These are phyloP conservation scores for Coemansia sp. DNA, from an alignment of 192 early-diverging fungal species.

Conservation along the genomic window DNA sequence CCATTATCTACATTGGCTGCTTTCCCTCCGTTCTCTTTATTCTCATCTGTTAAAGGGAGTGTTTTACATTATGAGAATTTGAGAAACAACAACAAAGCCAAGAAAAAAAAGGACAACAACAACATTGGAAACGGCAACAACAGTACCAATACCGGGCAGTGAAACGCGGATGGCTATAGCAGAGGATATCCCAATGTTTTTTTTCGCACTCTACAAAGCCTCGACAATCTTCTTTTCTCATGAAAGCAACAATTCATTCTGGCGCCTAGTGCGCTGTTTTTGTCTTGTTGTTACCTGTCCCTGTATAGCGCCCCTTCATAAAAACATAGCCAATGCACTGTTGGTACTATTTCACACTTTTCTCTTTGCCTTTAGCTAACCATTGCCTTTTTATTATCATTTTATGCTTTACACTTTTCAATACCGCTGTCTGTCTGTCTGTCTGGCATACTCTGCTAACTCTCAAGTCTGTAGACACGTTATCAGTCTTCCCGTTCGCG, in stretches of 20 bases:
- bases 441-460: not conserved
- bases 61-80: no score
- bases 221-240: constrained; percentile 1
- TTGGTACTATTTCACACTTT: not conserved
- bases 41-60: no score
- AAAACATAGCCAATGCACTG: not conserved
- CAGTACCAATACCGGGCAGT: not conserved
- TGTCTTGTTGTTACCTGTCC: not conserved
- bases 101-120: not conserved
- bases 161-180: not conserved
- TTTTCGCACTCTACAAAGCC: not conserved
- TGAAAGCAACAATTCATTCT: not conserved
- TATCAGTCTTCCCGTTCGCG: not conserved
- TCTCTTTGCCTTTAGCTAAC: not conserved
- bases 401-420: not conserved
- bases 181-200: not conserved
- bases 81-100: not conserved
- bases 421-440: no score
- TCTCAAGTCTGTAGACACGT: not conserved
- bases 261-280: no score
- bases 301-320: not conserved
- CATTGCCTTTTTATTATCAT: constrained; percentile 10
- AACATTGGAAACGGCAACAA: not conserved
- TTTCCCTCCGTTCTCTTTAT: no score
- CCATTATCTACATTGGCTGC: not conserved